Evolutionary conservation across 192 early-diverging fungal species (phyloP).

Genomic region (Coemansia asiatica): DNA sequence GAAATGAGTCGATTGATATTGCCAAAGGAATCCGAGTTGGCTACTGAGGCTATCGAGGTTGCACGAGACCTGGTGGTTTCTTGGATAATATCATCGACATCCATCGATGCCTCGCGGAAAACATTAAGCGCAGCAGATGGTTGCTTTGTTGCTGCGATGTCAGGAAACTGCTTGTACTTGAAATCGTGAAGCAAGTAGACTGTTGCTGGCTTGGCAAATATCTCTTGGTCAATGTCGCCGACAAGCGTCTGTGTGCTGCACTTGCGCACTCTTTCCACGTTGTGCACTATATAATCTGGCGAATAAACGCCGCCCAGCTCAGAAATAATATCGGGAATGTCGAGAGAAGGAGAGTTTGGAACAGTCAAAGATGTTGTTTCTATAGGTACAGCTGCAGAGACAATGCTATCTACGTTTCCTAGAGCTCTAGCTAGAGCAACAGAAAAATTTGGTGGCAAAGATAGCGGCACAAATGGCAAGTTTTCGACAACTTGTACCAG

Average conservation of each 20-base stretch:
- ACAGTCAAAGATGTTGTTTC: neutral
- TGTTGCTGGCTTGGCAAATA: neutral
- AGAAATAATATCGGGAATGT: constrained; percentile 31
- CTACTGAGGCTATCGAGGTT: constrained; percentile 9
- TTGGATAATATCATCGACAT: constrained; percentile 30
- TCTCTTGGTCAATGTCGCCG: constrained; percentile 1
- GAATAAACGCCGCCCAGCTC: constrained; percentile 35
- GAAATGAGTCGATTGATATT: constrained; percentile 32
- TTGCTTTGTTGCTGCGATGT: neutral
- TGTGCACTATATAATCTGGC: constrained; percentile 20
- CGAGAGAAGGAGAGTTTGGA: constrained; percentile 1
- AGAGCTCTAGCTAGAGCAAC: neutral
- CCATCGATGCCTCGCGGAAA: constrained; percentile 19
- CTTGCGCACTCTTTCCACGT: constrained; percentile 13
- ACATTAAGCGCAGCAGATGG: neutral
- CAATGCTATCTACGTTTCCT: neutral
- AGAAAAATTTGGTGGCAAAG: neutral
- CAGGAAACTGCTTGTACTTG: neutral
- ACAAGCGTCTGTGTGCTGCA: constrained; percentile 22
- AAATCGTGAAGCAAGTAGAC: constrained; percentile 3
- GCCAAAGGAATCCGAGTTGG: neutral
- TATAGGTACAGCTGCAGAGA: neutral
- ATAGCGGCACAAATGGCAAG: too few species aligned
- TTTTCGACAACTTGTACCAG: neutral
- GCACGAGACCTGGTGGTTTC: constrained; percentile 32